Conservation (phyloP, 2,329 filamentous ascomycete genomes). For the Hymenoscyphus fructigenus region DNA sequence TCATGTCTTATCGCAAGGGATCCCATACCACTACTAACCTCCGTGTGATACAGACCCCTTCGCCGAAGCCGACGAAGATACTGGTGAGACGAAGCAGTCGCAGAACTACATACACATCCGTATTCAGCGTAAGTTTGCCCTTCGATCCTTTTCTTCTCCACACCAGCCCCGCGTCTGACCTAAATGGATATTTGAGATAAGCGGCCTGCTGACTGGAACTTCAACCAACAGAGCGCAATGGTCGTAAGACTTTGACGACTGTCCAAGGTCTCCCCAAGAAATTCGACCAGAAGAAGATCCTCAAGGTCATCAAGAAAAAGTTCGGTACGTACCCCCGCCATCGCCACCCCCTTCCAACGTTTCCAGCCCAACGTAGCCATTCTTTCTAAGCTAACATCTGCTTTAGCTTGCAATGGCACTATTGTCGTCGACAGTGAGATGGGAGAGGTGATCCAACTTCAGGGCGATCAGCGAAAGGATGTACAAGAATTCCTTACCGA, state of each 20-base stretch:
- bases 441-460: constrained; percentile 99
- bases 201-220: constrained; percentile 41
- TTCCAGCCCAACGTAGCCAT: not conserved
- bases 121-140: constrained; percentile 81
- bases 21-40: constrained; percentile 22
- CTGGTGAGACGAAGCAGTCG: constrained; percentile 89
- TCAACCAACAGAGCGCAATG: constrained; percentile 84
- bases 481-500: constrained; percentile 96
- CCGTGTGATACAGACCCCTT: constrained; percentile 77
- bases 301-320: constrained; percentile 99
- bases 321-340: constrained; percentile 64
- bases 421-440: constrained; percentile 94
- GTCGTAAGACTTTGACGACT: constrained; percentile 99
- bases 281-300: constrained; percentile 99
- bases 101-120: constrained; percentile 99
- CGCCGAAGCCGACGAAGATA: constrained; percentile 99
- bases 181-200: constrained; percentile 23
- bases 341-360: not conserved
- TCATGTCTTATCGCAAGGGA: constrained; percentile 20
- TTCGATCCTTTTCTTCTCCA: constrained; percentile 7
- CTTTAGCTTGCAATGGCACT: constrained; percentile 96
- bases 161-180: constrained; percentile 17
- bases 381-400: constrained; percentile 7
- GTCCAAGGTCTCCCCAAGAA: constrained; percentile 98
- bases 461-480: constrained; percentile 99